phyloP scores from a whole-genome alignment of 768 basidiomycete genomes.

The Tylopilus intermedius region DNA sequence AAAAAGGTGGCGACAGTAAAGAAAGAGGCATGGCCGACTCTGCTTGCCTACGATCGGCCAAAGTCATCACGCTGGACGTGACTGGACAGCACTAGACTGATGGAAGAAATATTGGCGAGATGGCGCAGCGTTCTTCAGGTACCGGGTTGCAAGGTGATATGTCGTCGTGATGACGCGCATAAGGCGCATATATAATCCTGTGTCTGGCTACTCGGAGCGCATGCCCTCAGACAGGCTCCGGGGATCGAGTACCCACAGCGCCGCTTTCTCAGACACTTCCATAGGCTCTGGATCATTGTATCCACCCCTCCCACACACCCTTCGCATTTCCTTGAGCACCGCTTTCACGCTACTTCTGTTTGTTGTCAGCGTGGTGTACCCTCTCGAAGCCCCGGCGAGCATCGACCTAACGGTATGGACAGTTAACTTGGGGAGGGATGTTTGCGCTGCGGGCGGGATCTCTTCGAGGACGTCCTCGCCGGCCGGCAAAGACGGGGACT shows the following conservation, averaged over 20 bases:
- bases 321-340: slow-evolving; percentile 63
- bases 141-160: too few relatives aligned
- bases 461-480: slow-evolving; percentile 23
- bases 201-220: slow-evolving; percentile 7
- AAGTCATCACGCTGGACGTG: too few relatives aligned
- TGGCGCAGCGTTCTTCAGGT: too few relatives aligned
- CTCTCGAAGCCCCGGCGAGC: slow-evolving; percentile 58
- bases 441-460: slow-evolving; percentile 50
- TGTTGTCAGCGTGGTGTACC: slow-evolving; percentile 86
- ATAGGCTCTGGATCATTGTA: slow-evolving; percentile 8
- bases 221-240: slow-evolving; percentile 42
- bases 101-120: too few relatives aligned
- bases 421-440: slow-evolving; percentile 57
- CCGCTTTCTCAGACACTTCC: slow-evolving; percentile 29
- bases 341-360: slow-evolving; percentile 75
- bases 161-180: too few relatives aligned
- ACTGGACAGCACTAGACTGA: too few relatives aligned
- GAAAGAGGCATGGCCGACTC: too few relatives aligned
- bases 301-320: slow-evolving; percentile 8
- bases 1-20: too few relatives aligned
- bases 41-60: too few relatives aligned
- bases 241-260: slow-evolving; percentile 75
- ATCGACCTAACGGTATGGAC: slow-evolving; percentile 75
- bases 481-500: not conserved
- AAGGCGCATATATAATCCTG: not conserved